phyloP scores from a whole-genome alignment of 176 grass and related monocot genomes.

The Hsuehochloa calcarea region DNA sequence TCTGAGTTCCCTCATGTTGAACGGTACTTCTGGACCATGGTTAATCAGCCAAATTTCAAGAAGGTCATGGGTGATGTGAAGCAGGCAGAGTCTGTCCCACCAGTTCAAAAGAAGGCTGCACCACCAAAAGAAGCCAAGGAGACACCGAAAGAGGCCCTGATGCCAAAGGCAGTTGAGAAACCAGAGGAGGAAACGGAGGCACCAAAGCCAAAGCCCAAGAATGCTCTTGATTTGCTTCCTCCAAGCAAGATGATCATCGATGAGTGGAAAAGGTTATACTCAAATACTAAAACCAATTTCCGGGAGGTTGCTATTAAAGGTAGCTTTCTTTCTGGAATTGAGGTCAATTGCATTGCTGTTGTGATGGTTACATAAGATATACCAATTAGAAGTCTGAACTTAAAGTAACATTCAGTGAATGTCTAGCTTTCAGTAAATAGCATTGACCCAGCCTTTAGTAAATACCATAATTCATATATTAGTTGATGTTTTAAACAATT shows the following conservation, averaged over 20 bases:
- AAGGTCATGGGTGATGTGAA: conserved; percentile 66
- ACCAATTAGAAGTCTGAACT: background rate
- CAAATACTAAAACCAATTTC: conserved; percentile 90
- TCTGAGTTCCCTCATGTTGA: conserved; percentile 78
- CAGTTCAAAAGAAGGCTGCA: conserved; percentile 49
- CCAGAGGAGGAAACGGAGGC: conserved; percentile 63
- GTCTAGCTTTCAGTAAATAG: background rate
- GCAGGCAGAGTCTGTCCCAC: conserved; percentile 59
- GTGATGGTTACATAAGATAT: background rate
- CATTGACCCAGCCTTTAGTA: background rate
- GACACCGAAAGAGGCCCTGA: conserved; percentile 34
- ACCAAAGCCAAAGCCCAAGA: conserved; percentile 81
- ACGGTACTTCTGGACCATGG: conserved; percentile 89
- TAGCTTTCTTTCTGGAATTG: conserved; percentile 13
- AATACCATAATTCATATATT: background rate
- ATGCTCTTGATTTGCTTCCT: conserved; percentile 79
- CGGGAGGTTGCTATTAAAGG: conserved; percentile 88
- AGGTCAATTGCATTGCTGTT: background rate
- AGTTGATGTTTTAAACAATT: background rate
- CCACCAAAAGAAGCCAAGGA: conserved; percentile 66
- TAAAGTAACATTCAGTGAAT: background rate
- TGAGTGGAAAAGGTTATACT: conserved; percentile 90
- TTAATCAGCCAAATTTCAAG: conserved; percentile 73
- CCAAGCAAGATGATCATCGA: conserved; percentile 91
- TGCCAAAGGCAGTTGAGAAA: conserved; percentile 48